Conservation (phyloP, 306 rosid genomes). For the Vigna trinervia region DNA sequence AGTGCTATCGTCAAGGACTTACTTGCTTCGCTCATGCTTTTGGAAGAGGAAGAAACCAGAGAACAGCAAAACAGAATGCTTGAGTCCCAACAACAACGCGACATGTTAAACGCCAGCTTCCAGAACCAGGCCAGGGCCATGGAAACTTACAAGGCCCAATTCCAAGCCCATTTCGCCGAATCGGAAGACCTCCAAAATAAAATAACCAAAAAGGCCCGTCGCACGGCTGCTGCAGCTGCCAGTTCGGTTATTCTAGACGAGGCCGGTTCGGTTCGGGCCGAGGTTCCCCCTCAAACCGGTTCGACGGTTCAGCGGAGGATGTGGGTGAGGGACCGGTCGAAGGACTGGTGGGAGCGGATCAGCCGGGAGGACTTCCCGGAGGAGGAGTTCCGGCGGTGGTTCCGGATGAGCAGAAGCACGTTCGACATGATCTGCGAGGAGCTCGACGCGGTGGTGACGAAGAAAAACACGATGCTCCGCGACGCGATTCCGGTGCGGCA, state of each 20-base stretch:
- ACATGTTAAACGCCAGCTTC: constrained; percentile 38
- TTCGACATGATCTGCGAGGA: constrained; percentile 74
- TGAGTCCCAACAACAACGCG: constrained; percentile 47
- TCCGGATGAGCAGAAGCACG: constrained; percentile 76
- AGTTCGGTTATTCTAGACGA: not conserved
- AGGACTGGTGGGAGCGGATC: constrained; percentile 82
- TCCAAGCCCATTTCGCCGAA: constrained; percentile 46
- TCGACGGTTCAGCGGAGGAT: constrained; percentile 53
- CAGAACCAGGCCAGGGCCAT: constrained; percentile 46
- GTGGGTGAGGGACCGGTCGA: constrained; percentile 87
- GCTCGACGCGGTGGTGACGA: constrained; percentile 65
- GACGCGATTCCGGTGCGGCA: constrained; percentile 89
- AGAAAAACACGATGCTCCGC: constrained; percentile 87
- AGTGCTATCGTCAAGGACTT: constrained; percentile 44
- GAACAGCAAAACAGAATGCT: constrained; percentile 41
- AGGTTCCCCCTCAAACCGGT: not conserved
- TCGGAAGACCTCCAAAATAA: constrained; percentile 37
- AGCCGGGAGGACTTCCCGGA: constrained; percentile 65
- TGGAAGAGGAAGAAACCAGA: constrained; percentile 63
- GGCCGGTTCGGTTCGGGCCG: not conserved
- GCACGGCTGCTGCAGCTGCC: constrained; percentile 20
- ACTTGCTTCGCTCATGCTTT: constrained; percentile 51
- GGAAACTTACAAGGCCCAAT: constrained; percentile 46
- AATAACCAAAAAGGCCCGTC: constrained; percentile 50
- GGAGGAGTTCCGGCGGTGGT: constrained; percentile 63